These are phyloP conservation scores for Syzygium malaccense DNA, from an alignment of 441 rosid genomes.

Conservation along the genomic window DNA sequence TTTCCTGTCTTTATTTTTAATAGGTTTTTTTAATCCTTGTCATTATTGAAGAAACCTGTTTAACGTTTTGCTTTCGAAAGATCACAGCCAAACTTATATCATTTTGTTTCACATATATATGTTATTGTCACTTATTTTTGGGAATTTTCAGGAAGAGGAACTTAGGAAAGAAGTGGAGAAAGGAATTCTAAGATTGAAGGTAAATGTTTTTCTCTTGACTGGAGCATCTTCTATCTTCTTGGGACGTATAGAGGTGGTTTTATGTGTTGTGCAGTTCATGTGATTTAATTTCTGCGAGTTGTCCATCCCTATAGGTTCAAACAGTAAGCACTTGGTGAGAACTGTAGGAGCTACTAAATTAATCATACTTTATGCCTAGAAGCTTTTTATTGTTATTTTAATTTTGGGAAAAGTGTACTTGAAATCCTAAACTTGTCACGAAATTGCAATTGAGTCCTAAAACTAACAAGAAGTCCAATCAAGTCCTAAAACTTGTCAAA, in stretches of 20 bases:
- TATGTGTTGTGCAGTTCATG: neutral
- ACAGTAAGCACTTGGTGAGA: neutral
- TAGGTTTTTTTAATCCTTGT: neutral
- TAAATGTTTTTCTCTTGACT: slow-evolving; percentile 13
- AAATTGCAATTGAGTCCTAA: neutral
- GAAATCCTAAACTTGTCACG: neutral
- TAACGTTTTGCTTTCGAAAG: neutral
- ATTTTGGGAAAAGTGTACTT: neutral
- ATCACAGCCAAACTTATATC: neutral
- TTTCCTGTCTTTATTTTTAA: neutral
- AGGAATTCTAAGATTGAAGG: slow-evolving; percentile 75
- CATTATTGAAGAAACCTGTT: neutral
- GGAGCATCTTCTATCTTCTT: neutral
- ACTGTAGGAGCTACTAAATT: neutral
- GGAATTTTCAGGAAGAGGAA: slow-evolving; percentile 56
- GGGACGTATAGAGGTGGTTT: neutral
- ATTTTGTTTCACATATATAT: neutral
- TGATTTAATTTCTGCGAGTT: neutral
- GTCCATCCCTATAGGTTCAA: neutral
- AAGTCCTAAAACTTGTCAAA: neutral
- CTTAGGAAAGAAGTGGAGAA: slow-evolving; percentile 57
- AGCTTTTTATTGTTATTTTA: neutral
- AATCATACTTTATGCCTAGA: neutral
- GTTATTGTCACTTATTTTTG: neutral
- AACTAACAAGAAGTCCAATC: neutral